Evolutionary conservation across 2,329 filamentous ascomycete species (phyloP).

Genomic region (Penicillium decumbens): DNA sequence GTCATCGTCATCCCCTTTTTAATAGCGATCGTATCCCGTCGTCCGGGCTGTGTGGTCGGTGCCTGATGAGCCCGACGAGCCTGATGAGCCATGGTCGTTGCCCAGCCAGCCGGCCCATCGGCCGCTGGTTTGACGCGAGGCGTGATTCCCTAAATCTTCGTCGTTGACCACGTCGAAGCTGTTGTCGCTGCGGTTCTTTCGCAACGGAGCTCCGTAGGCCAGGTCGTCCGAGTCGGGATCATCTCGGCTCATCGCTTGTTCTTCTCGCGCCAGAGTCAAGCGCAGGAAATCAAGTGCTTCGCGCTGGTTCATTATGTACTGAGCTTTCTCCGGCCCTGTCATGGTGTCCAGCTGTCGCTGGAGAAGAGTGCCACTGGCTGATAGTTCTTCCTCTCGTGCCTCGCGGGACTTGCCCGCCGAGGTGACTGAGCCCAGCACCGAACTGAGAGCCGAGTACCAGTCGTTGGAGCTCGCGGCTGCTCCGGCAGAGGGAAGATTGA

Average conservation of each 20-base stretch:
- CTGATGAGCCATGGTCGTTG: conserved; percentile 24
- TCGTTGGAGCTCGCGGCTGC: conserved; percentile 55
- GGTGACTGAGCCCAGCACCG: conserved; percentile 63
- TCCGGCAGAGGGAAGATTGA: conserved; percentile 68
- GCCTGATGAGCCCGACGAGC: conserved; percentile 26
- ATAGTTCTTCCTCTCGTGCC: conserved; percentile 48
- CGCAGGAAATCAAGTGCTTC: conserved; percentile 71
- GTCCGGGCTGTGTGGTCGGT: conserved; percentile 29
- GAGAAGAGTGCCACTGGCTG: conserved; percentile 60
- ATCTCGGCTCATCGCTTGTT: conserved; percentile 52
- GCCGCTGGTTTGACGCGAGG: conserved; percentile 20
- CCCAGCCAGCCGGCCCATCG: conserved; percentile 34
- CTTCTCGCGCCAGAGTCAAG: conserved; percentile 74
- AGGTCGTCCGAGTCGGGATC: conserved; percentile 33
- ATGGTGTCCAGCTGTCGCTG: conserved; percentile 63
- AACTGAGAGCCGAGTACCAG: conserved; percentile 72
- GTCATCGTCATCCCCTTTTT: background rate
- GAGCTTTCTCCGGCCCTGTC: conserved; percentile 60
- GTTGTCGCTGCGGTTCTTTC: conserved; percentile 76
- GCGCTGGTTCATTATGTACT: conserved; percentile 72
- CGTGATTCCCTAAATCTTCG: conserved; percentile 51
- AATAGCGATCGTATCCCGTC: conserved; percentile 21
- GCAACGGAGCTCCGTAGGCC: conserved; percentile 49
- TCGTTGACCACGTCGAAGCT: conserved; percentile 88
- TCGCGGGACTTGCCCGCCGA: conserved; percentile 37